Evolutionary conservation across 2,329 filamentous ascomycete species (phyloP), one percentile per base, ranked within the genome.

Genomic region (Exophiala viscosa): DNA sequence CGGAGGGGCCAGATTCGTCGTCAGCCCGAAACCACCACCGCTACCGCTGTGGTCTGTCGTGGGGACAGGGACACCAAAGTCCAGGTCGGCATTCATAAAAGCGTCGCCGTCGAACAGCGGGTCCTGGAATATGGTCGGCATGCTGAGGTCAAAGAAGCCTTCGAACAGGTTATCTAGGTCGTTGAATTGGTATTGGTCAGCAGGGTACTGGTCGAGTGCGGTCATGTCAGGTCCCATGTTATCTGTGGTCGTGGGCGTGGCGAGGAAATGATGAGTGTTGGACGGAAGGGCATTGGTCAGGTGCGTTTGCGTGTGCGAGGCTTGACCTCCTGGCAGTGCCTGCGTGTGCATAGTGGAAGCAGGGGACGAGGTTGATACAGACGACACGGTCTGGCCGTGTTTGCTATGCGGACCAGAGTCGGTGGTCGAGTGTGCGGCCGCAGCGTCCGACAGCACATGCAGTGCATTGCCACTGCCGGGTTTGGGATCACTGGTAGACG

Each of bases 161-260:
- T 61, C 60, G 50, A 63, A 63, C 35, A 63, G 52, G 31, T 63
- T 61, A 54, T 63, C 60, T 9, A 63, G 57, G 31, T 63, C 58
- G 38, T 55, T 56, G 55, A 60, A 60, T 15, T 55, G 49, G 35
- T 55, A 48, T 23, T 57, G n/a, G n/a, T n/a, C n/a, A n/a, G n/a
- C 20, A 3, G 20, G 48, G 44, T 58, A 58, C 10, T 51, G 40
- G 32, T 41, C 45, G n/a, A 48, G 51, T 5, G 51, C n/a, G 23
- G 33, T 17, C 20, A 36, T 28, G 31, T 33, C 31, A n/a, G 40
- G 3, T 2, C 23, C 23, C 23, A 28, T 28, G 23, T 5, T 28
- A 28, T 28, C 23, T 28, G 23, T 28, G 23, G 23, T 28, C 23
- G 33, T 28, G 11, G 20, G 20, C 23, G 46, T 6, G 20, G 48